Base-by-base conservation (phyloP, 2,329 filamentous ascomycete genomes). In the Penicillium sp. region DNA sequence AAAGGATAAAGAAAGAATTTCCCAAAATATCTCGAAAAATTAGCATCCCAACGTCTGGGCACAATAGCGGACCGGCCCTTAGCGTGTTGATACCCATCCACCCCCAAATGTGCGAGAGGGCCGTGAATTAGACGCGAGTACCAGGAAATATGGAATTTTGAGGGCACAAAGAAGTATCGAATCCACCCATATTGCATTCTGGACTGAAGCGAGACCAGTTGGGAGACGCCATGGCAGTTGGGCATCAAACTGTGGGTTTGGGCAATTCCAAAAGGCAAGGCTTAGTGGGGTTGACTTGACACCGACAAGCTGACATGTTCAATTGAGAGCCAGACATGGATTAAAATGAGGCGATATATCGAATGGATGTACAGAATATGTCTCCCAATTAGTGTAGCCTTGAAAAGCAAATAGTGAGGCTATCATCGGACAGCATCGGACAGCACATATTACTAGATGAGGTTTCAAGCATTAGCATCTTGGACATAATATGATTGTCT, bases 51-150 rank as follows among this genome's bases (percentile, higher is more conserved):
- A 54, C 49, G 38, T 33, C 44, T 40, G 44, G 44, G 53, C 41
- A 55, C 40, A 58, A 57, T 48, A 42, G 37, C 63, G 61, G 63
- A 65, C 59, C 63, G 61, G 60, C 57, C 62, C 63, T 60, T 66
- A 62, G 61, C 59, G 61, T 46, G 46, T 63, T 64, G 57, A 54
- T 63, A 60, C 62, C 63, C 63, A 64, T 63, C 55, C 37, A 53
- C 30, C 26, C 36, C 49, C 41, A 43, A 48, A 58, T 52, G 56
- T 51, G 55, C 57, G 55, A 63, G 53, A 41, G 55, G 58, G 59
- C 55, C 50, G 30, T 47, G 36, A 47, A 51, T 45, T 51, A 45
- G 31, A 30, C 37, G 51, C 45, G 35, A 36, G 30, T 22, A 16
- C 11, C n/a, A 19, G 25, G 14, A 38, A 56, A 35, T 33, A 45